These are phyloP conservation scores for Solidago caesia DNA, from an alignment of 129 eudicot species.

Conservation along the genomic window DNA sequence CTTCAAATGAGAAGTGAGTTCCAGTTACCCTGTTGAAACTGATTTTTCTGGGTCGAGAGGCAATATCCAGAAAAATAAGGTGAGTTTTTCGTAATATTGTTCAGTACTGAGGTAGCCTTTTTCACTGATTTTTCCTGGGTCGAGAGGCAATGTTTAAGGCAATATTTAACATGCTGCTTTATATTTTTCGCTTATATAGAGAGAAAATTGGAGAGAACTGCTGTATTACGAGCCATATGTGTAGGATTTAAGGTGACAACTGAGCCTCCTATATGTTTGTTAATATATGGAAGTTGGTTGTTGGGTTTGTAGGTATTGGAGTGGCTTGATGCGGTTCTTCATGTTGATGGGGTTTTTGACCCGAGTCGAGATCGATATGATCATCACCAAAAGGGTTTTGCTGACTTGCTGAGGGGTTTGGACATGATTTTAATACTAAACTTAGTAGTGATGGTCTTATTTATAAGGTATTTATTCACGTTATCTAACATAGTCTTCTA, in stretches of 20 bases:
- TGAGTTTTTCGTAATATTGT: no score
- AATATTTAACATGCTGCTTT: neutral
- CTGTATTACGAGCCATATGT: conserved; percentile 76
- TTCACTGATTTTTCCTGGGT: no score
- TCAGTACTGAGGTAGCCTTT: no score
- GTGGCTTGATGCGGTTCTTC: conserved; percentile 75
- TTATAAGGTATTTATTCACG: conserved; percentile 57
- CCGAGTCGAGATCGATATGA: conserved; percentile 70
- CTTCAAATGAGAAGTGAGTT: conserved; percentile 84
- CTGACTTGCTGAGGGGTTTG: conserved; percentile 63
- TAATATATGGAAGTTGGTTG: neutral
- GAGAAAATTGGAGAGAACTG: conserved; percentile 82
- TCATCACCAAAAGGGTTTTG: conserved; percentile 79
- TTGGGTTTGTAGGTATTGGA: conserved; percentile 57
- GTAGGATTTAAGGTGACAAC: conserved; percentile 83
- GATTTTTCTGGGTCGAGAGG: no score
- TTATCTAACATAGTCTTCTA: no score
- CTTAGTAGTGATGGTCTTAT: conserved; percentile 91
- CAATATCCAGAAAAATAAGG: no score
- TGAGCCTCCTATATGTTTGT: conserved; percentile 79
- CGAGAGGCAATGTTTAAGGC: no score
- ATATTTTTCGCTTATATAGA: neutral
- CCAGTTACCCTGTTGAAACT: neutral
- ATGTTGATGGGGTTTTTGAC: conserved; percentile 86
- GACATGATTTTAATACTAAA: conserved; percentile 73